Evolutionary conservation across 2,329 filamentous ascomycete species (phyloP), one percentile per base, ranked within the genome.

Genomic region (Aspergillus novofumigatus): DNA sequence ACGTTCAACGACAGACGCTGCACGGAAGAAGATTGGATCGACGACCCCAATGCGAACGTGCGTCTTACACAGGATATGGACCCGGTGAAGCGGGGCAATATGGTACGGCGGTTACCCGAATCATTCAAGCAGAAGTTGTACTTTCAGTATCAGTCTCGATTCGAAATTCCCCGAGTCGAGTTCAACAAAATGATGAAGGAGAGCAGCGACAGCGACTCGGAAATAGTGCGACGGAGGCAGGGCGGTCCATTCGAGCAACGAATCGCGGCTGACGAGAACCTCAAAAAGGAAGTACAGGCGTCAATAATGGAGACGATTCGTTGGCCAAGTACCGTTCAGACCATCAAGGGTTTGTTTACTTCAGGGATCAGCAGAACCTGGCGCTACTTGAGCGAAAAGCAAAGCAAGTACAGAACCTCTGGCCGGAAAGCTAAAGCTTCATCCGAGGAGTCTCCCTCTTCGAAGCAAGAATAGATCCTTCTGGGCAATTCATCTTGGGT

Each of bases 81-180:
- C 67, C 90, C 92, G 0, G 78, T 90, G 57, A 92, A 90, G 68
- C 87, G 94, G 56, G 91, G 90, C 20, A 99, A 99, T 75, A 99
- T 99, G 91, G 93, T 99, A 9, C 86, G 94, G 4, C 88, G 94
- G 11, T 80, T 99, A 10, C 94, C 94, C 3, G 88, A 89, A 66
- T 82, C 86, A 5, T 97, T 99, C 81, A 86, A 94, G 41, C 85
- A 89, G 54, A 92, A 91, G 58, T 80, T 99, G 0, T 99, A 99
- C 77, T 96, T 96, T 74, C 87, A 92, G 67, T 99, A 97, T 73
- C 92, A 96, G 73, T 87, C 88, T 71, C 93, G 96, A 68, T 95
- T 92, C 68, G 83, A 84, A 55, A 94, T 99, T 47, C 91, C 93
- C 0, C 86, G 86, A 17, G 83, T 84, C 4, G 91, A 96, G 55